Base-by-base conservation (phyloP, 2,329 filamentous ascomycete species). In the Aschersonia sp. region DNA sequence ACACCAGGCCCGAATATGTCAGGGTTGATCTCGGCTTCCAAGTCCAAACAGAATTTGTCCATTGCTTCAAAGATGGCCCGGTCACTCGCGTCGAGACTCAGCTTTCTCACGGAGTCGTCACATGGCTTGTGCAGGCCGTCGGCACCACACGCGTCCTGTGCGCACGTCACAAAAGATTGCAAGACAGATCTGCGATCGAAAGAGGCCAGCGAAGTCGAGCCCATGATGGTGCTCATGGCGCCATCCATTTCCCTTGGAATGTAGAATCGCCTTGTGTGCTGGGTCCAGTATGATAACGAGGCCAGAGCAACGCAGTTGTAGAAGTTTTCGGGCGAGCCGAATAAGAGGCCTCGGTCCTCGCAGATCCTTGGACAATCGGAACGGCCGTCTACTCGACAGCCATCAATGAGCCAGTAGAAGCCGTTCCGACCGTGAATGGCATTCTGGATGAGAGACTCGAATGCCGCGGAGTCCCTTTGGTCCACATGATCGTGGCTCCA, bases 1-100 rank as follows among this genome's bases (percentile, higher is more conserved):
- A 63, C 63, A 48, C 63, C 63, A 30, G 63, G 63, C 1, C 63
- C 63, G 49, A 66, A 66, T 5, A 66, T 66, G 45, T 66, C 63
- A 1, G 63, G 62, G 37, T 66, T 63, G 32, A 66, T 63, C 49
- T 66, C 58, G 6, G 63, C 63, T 35, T 56, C 50, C 32, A 66
- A 49, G 31, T 62, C 59, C 0, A 63, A 63, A 40, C 63, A 66
- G 47, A 66, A 66, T 5, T 54, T 53, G 11, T 59, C 58, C 51
- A 66, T 56, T 31, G 63, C 62, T 12, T 57, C 52, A 40, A 66
- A 63, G 44, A 65, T 56, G 22, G 60, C 55, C 37, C 52, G 49
- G 1, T 60, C 54, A 12, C 49, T 56, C 22, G 63, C 63, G 5
- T 51, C 48, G 2, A 45, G 51, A 22, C 48, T 52, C 14, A 65